Evolutionary conservation across 2,329 filamentous ascomycete genomes (phyloP), one percentile per base, ranked within the genome.

Genomic region (Aspergillus japonicus): DNA sequence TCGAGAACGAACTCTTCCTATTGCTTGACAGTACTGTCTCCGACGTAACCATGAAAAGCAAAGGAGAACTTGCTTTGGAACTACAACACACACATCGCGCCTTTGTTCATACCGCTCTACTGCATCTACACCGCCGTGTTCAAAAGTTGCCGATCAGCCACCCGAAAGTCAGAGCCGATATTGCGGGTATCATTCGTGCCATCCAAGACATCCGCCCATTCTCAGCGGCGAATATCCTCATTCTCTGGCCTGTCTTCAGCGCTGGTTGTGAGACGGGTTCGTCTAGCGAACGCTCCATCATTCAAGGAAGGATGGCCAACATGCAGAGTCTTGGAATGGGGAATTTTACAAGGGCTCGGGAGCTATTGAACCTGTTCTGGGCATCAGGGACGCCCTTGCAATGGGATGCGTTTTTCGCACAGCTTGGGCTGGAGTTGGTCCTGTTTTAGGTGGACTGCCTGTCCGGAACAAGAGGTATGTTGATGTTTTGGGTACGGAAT

Each of bases 171-270:
- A 61, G 66, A 24, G 42, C 54, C 5, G 68, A 68, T 8, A 56
- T 69, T 4, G 47, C n/a, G 1, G 62, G 59, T 3, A 68, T 70
- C 14, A 44, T 71, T 8, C 39, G 63, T 2, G 64, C 66, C 2
- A 47, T 71, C 1, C 8, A 61, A 23, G 29, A 55, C 1, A 68
- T 73, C 5, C 56, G 58, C 6, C 60, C 66, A 0, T 61, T 61
- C n/a, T 73, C 70, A 0, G 57, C 62, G 0, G 66, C 68, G 5
- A 73, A 71, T 42, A 70, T 72, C 12, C 57, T 72, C 2, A 68
- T 72, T 6, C 60, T 73, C 1, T 73, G 71, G 70, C 71, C 71
- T 0, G 62, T 73, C n/a, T 73, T 73, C n/a, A 73, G 63, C 33
- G 68, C 62, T 5, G 71, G 70, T 1, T 73, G 70, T 54, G 71